Percentiles rank a stretch among this genome's conserved stretches.
Evolutionary conservation across 2,329 filamentous ascomycete genomes (phyloP).

Genomic region (Neopestalotiopsis sp.): DNA sequence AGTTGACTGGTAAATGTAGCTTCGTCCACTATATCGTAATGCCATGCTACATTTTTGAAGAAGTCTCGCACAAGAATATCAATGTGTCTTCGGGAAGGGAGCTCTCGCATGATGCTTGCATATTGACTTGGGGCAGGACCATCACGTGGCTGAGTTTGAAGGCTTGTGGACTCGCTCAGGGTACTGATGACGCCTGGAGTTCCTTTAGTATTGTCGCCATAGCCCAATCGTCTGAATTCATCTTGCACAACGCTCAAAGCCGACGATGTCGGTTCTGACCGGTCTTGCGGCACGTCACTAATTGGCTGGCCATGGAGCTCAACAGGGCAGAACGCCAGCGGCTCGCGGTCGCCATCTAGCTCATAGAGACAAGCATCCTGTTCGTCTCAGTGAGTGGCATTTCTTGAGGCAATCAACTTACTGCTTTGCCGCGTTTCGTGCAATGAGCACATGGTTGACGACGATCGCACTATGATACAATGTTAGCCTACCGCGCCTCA

Average conservation of each 20-base stretch:
- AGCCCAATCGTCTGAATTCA: neutral
- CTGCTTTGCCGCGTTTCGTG: neutral
- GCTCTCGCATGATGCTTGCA: neutral
- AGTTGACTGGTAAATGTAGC: neutral
- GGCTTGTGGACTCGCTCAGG: neutral
- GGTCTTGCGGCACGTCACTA: neutral
- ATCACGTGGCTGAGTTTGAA: neutral
- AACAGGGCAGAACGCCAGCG: neutral
- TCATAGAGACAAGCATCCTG: neutral
- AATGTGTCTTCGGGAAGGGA: neutral
- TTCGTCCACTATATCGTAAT: neutral
- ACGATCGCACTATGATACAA: neutral
- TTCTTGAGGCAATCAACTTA: neutral
- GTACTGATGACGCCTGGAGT: neutral
- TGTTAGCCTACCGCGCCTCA: neutral
- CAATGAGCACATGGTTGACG: neutral
- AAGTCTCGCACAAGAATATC: neutral
- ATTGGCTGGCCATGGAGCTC: neutral
- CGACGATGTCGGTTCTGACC: neutral
- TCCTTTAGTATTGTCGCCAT: neutral
- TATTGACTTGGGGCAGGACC: neutral
- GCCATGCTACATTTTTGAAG: neutral
- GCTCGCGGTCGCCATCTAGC: neutral
- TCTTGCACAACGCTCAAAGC: neutral
- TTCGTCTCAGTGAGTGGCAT: neutral